Percentiles rank a stretch among this genome's conserved stretches.
These are phyloP conservation scores for Neofusicoccum cordaticola DNA, from an alignment of 2,329 filamentous ascomycete genomes.

Conservation along the genomic window DNA sequence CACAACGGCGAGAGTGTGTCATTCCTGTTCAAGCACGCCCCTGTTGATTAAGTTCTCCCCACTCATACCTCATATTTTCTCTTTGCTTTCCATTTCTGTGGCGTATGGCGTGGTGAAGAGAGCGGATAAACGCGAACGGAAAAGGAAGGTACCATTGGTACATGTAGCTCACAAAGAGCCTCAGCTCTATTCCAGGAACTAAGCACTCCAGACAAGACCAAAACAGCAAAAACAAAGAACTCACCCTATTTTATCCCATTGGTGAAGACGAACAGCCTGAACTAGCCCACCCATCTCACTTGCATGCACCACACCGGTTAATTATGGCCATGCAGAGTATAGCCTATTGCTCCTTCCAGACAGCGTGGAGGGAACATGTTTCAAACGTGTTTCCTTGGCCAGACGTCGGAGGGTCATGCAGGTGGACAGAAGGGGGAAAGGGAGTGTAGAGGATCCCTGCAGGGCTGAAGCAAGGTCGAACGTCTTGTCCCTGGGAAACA, in stretches of 20 bases:
- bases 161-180: not conserved
- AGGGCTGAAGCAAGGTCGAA: no score
- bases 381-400: conserved; percentile 12
- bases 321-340: not conserved
- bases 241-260: not conserved
- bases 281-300: not conserved
- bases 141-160: not conserved
- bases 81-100: not conserved
- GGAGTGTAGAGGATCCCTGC: not conserved
- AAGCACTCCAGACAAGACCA: not conserved
- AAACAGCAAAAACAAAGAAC: not conserved
- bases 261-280: not conserved
- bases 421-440: not conserved
- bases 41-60: conserved; percentile 40
- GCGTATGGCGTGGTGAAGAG: conserved; percentile 15
- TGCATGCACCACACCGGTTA: not conserved
- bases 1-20: conserved; percentile 69
- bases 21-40: conserved; percentile 68
- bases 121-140: not conserved
- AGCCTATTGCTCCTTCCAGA: conserved; percentile 5
- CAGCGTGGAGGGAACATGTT: not conserved
- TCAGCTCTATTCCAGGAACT: not conserved
- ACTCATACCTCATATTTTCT: not conserved
- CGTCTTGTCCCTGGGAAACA: no score
- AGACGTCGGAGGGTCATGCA: conserved; percentile 6